Conservation (phyloP, 345 rosid genomes). For the Kernera saxatilis region DNA sequence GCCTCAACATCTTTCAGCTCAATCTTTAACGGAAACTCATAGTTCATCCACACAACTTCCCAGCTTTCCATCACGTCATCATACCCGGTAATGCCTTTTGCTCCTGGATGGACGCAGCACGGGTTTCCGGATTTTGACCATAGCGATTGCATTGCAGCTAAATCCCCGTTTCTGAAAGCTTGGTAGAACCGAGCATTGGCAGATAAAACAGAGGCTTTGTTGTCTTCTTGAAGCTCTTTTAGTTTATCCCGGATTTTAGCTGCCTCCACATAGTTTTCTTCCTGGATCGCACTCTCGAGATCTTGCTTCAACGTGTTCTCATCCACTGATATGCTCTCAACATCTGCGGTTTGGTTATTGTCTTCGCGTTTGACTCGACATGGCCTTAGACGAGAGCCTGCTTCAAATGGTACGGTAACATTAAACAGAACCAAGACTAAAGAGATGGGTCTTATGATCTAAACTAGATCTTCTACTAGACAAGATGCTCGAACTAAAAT, state of each 20-base stretch:
- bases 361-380: conserved; percentile 56
- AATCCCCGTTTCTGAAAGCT: conserved; percentile 67
- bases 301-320: conserved; percentile 60
- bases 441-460: not conserved
- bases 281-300: conserved; percentile 59
- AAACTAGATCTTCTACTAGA: not conserved
- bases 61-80: conserved; percentile 87
- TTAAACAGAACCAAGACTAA: conserved; percentile 3
- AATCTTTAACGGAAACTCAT: conserved; percentile 74
- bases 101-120: conserved; percentile 89
- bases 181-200: conserved; percentile 76
- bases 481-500: not conserved
- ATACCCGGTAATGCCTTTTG: conserved; percentile 68
- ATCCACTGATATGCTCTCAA: conserved; percentile 47
- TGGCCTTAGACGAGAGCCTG: conserved; percentile 27
- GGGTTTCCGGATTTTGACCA: conserved; percentile 63
- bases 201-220: conserved; percentile 53
- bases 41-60: conserved; percentile 90
- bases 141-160: conserved; percentile 61
- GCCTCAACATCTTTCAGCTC: conserved; percentile 58
- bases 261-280: conserved; percentile 80
- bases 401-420: conserved; percentile 31
- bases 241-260: conserved; percentile 78
- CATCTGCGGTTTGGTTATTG: conserved; percentile 40
- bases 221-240: conserved; percentile 56